Evolutionary conservation across 176 grass and related monocot genomes (phyloP), one percentile per base, ranked within the genome.

Genomic region (Triticum dicoccoides): DNA sequence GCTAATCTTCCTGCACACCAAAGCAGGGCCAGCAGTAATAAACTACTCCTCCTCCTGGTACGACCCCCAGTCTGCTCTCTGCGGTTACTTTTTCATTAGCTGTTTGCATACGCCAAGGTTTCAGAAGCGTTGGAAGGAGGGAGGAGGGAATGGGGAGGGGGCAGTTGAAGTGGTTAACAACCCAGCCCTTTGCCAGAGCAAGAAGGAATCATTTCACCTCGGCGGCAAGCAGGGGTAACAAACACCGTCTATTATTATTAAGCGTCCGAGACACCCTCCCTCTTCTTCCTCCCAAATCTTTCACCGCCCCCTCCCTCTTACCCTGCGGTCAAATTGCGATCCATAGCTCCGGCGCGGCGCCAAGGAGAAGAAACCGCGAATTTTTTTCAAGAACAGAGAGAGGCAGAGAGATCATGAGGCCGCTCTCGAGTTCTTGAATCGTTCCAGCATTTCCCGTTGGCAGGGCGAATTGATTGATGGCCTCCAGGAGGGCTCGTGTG

Each of bases 181-280:
- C 77, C 77, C 85, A 83, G 81, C 77, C 65, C 85, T 82, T 25
- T 73, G 89, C 82, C 82, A 89, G 51, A 54, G 51, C 15, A 18
- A 84, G 89, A 88, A 86, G 79, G 80, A 90, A 89, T 86, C 70
- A 76, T 90, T 95, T 90, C 86, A 88, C 90, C 84, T 85, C 90
- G 76, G 69, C 76, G 71, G 69, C 92, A 73, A 87, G 9, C 32
- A 18, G 38, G 69, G 69, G 90, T 92, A 89, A 92, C 90, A 86
- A 82, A 83, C 80, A 75, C 71, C 88, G 74, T 58, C 77, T 67
- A 52, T 52, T 52, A 17, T 52, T 52, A 17, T 17, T 6, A 52
- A 52, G 15, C 49, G 74, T 15, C 80, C n/a, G 69, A 69, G 47
- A n/a, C 45, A 14, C 11, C 61, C 67, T 76, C 66, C 77, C 84